A percentile compares a stretch with the other conserved stretches of the same genome.
Evolutionary conservation across 106 monocot genomes (phyloP).

Genomic region (Platanthera guangdongensis): DNA sequence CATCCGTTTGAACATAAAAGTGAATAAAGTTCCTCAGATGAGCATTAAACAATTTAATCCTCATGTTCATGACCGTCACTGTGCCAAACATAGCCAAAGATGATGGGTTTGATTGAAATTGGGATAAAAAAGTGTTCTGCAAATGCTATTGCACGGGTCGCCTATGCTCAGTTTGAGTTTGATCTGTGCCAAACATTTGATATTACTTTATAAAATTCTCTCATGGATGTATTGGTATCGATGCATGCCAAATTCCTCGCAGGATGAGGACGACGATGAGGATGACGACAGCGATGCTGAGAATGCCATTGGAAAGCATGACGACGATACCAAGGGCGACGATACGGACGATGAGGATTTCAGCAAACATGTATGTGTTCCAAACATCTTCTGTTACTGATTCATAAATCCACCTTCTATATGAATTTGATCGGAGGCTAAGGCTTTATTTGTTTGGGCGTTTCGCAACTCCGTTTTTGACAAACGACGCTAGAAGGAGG

Average conservation of each 20-base stretch:
- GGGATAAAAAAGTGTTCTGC: too few species aligned
- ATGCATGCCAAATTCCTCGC: neutral
- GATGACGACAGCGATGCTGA: neutral
- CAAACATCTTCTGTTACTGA: neutral
- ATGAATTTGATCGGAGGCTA: neutral
- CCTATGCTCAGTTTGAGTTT: too few species aligned
- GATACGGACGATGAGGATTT: neutral
- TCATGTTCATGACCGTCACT: too few species aligned
- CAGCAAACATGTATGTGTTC: constrained; percentile 2
- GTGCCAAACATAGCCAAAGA: too few species aligned
- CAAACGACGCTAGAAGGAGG: too few species aligned
- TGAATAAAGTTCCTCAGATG: too few species aligned
- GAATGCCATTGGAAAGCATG: constrained; percentile 6
- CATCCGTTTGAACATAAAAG: too few species aligned
- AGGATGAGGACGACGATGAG: constrained; percentile 6
- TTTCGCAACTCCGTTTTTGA: too few species aligned
- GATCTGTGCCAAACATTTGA: too few species aligned
- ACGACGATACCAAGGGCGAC: neutral
- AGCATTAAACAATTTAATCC: too few species aligned
- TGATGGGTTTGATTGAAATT: too few species aligned
- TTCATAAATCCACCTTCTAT: neutral
- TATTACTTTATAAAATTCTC: neutral
- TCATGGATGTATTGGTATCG: neutral
- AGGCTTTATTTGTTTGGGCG: neutral
- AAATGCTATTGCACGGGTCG: too few species aligned